Evolutionary conservation across 331 rosid species (phyloP), one percentile per base, ranked within the genome.

Genomic region (Malus hybrid): DNA sequence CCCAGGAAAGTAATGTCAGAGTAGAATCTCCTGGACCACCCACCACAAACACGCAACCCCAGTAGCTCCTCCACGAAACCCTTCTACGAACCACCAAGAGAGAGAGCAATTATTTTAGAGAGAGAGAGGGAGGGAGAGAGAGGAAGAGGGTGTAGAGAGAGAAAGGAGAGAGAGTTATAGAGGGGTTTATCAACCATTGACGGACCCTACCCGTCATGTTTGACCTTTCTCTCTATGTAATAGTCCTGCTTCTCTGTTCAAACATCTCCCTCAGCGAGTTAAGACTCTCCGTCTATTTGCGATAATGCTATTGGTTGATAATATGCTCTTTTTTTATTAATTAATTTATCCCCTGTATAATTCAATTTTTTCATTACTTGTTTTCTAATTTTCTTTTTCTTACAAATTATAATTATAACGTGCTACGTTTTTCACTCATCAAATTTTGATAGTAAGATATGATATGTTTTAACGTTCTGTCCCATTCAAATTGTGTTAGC

Each of bases 171-270:
- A 67, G 48, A n/a, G 27, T 10, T 55, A 15, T 65, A 71, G 70
- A 83, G 87, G 64, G 92, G 92, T 74, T 84, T 83, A 87, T 86
- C 89, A 67, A 80, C 80, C 90, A 86, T 90, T 87, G 93, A 91
- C 93, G 83, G 92, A 87, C 63, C 89, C 90, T 90, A 86, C 91
- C 92, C 91, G 87, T 86, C 76, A 85, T 36, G 83, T 86, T 84
- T 89, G 98, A 93, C 97, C 83, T 79, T 87, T 67, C 79, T 67
- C 79, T 65, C 76, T 64, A 69, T 70, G 87, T 57, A 80, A 70
- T 77, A 67, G 20, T 75, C 79, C 73, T 80, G 71, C 79, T 78
- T 83, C 67, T 36, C 5, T 36, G 80, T 65, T 79, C 89, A 67
- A 78, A 65, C 28, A 56, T 68, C 78, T 44, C 52, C 18, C 73